Conservation (phyloP, 1,284 basidiomycete genomes). For the Ustilago tritici region DNA sequence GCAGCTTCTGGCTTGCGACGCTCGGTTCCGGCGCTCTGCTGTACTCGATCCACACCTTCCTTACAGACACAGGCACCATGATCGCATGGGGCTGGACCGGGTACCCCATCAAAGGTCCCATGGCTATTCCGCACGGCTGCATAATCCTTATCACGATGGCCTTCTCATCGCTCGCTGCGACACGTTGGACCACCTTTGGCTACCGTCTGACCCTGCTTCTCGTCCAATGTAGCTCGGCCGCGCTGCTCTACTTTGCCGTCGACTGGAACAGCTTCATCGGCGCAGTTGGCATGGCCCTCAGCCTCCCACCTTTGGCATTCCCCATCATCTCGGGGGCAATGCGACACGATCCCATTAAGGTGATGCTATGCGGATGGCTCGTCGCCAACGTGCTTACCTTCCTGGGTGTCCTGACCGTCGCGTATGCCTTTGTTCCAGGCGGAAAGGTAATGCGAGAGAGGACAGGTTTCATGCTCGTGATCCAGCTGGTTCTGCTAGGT, state of each 20-base stretch:
- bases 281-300: constrained; percentile 78
- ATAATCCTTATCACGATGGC: constrained; percentile 50
- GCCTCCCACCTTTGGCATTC: constrained; percentile 70
- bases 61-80: constrained; percentile 84
- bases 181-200: constrained; percentile 33
- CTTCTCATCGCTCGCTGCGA: constrained; percentile 72
- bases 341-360: constrained; percentile 57
- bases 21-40: constrained; percentile 58
- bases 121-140: constrained; percentile 79
- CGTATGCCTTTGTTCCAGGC: constrained; percentile 92
- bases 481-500: constrained; percentile 38
- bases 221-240: constrained; percentile 61
- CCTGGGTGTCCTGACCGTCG: constrained; percentile 78
- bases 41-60: constrained; percentile 76
- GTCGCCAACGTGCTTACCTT: constrained; percentile 58
- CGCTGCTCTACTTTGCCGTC: constrained; percentile 73
- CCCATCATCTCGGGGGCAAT: constrained; percentile 53
- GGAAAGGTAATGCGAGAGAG: constrained; percentile 83
- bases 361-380: constrained; percentile 59
- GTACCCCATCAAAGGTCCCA: constrained; percentile 75
- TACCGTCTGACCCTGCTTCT: constrained; percentile 34
- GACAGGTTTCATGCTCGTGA: constrained; percentile 73
- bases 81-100: constrained; percentile 93
- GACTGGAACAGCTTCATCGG: constrained; percentile 83
- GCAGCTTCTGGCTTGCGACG: constrained; percentile 40